Evolutionary conservation across 73 alveolate genomes (phyloP).

Genomic region (Symbiodinium pilosum): DNA sequence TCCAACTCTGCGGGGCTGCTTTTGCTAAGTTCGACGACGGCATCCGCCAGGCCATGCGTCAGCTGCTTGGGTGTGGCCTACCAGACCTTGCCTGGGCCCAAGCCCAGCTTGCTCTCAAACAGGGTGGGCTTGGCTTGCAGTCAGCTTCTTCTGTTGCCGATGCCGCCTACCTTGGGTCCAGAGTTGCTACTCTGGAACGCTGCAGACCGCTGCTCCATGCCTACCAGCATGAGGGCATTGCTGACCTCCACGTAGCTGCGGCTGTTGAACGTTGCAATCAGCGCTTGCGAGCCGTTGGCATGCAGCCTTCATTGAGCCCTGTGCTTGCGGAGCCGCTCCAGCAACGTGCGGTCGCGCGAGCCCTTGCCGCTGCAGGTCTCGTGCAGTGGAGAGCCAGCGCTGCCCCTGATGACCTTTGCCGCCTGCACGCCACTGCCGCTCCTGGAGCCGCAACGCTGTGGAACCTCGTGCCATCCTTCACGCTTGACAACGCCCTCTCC

Average conservation of each 20-base stretch:
- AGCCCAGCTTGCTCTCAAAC: not conserved
- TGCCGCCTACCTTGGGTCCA: slow-evolving; percentile 20
- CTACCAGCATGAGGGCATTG: not conserved
- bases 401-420: not conserved
- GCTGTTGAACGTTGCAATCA: not conserved
- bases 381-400: not conserved
- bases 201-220: not conserved
- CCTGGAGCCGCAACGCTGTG: not conserved
- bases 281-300: not conserved
- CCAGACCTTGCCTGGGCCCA: not conserved
- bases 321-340: no score
- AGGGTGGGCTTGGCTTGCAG: not conserved
- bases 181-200: not conserved
- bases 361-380: not conserved
- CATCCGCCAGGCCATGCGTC: not conserved
- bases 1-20: not conserved
- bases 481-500: not conserved
- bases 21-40: not conserved
- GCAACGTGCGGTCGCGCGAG: not conserved
- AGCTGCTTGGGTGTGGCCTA: not conserved
- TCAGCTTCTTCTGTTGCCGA: not conserved
- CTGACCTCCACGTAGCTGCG: not conserved
- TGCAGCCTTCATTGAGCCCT: not conserved
- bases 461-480: not conserved
- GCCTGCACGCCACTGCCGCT: not conserved